These are phyloP conservation scores for Phytophthora pluvialis DNA, from an alignment of 352 stramenopile species.

Conservation along the genomic window DNA sequence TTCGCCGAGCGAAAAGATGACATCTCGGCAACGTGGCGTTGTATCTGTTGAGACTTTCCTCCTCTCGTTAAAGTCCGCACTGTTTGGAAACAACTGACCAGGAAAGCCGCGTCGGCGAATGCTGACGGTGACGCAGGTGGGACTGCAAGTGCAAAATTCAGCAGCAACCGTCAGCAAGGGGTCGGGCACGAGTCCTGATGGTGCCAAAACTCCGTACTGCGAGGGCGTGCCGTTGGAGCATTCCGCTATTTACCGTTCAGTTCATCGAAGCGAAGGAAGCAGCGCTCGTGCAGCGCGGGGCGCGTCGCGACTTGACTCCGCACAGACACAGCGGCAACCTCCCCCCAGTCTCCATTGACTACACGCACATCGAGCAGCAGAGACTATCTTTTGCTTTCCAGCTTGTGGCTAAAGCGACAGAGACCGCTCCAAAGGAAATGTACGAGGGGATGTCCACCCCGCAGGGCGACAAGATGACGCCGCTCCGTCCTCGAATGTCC, in stretches of 20 bases:
- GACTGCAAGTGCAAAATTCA: conserved; percentile 28
- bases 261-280: neutral
- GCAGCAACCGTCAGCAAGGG: conserved; percentile 18
- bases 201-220: conserved; percentile 24
- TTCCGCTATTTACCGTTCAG: conserved; percentile 19
- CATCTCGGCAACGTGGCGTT: conserved; percentile 27
- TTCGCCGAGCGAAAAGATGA: conserved; percentile 1
- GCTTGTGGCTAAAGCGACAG: conserved; percentile 26
- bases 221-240: conserved; percentile 5
- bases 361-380: neutral
- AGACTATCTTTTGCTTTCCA: neutral
- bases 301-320: neutral
- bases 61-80: conserved; percentile 20
- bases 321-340: neutral
- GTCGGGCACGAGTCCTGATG: conserved; percentile 25
- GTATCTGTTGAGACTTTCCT: conserved; percentile 10
- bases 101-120: neutral
- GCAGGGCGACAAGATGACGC: conserved; percentile 26
- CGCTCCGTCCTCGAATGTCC: conserved; percentile 32
- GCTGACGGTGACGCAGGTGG: conserved; percentile 10
- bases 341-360: neutral
- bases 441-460: conserved; percentile 45
- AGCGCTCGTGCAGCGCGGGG: neutral
- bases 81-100: neutral
- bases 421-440: conserved; percentile 22